Evolutionary conservation across 1,284 basidiomycete genomes (phyloP), one percentile per base, ranked within the genome.

Genomic region (Sanghuangporus sanghuang): DNA sequence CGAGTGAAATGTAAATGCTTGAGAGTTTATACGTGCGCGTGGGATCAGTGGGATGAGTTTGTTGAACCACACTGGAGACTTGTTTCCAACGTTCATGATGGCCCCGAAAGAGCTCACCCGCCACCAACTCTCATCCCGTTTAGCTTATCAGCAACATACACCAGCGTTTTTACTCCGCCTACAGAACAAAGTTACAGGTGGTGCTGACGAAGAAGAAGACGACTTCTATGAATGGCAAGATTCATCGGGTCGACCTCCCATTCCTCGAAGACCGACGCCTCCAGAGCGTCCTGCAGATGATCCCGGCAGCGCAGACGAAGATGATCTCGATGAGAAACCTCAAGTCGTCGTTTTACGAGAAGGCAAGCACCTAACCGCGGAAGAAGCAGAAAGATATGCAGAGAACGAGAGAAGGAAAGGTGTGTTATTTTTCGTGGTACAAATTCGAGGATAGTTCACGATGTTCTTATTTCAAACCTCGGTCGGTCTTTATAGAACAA

Each of bases 341-440:
- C 90, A 92, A 72, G 85, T 95, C 2, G 90, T 95, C 1, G 93
- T 95, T 8, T 73, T 95, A 68, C 91, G 83, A 71, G 85, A 89
- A 69, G 93, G 93, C 35, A 93, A 92, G 71, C 93, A 95, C 76
- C 77, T 95, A 57, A 86, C 81, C 3, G 85, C 82, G 65, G 75
- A 82, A 58, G 90, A 95, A 70, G 92, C 81, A 2, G 89, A 91
- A 78, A 87, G 82, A 58, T 90, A 95, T 70, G 92, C 81, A 2
- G 89, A 91, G 78, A 87, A 90, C 69, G 83, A 92, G 70, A 80
- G 83, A 61, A 82, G 90, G 58, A 85, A 82, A 80, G 90, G 93
- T 93, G 71, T 56, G 81, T 76, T 23, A 21, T 46, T 21, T n/a
- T 42, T 23, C 38, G 23, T 48, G 64, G n/a, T 27, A 49, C 60